Conservation (phyloP, 2,329 filamentous ascomycete species). For the Apiospora marii region DNA sequence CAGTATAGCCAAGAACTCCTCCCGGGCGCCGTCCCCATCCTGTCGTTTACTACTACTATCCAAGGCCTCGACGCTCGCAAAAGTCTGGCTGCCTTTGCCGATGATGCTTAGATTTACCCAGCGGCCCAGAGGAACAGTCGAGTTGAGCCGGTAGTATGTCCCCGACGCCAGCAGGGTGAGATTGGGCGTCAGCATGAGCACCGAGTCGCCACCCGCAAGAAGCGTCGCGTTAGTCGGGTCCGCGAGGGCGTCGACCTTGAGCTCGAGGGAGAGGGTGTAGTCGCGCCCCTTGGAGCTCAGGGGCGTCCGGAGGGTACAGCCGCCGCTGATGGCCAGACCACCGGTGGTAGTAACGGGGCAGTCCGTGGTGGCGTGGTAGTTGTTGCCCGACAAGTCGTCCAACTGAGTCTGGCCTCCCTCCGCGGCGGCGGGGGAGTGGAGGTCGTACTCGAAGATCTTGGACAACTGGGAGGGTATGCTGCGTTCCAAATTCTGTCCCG, state of each 20-base stretch:
- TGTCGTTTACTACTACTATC: conserved; percentile 13
- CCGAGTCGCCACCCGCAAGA: conserved; percentile 52
- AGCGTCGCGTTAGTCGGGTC: conserved; percentile 47
- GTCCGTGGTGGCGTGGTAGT: conserved; percentile 48
- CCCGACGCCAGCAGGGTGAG: conserved; percentile 46
- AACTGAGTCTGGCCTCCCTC: conserved; percentile 32
- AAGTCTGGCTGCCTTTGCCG: conserved; percentile 44
- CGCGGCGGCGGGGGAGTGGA: conserved; percentile 27
- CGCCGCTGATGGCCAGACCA: conserved; percentile 41
- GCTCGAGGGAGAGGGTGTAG: conserved; percentile 59
- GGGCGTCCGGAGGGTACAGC: conserved; percentile 55
- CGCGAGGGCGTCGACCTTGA: conserved; percentile 44
- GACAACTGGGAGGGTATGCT: conserved; percentile 45
- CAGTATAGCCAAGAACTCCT: conserved; percentile 52
- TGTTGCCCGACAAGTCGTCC: conserved; percentile 48
- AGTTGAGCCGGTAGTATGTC: conserved; percentile 46
- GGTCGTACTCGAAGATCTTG: conserved; percentile 46
- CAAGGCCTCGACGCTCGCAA: conserved; percentile 34
- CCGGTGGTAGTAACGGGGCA: conserved; percentile 41
- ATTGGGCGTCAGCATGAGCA: conserved; percentile 49
- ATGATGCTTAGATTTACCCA: conserved; percentile 43
- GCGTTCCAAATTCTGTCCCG: conserved; percentile 59
- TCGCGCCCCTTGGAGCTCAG: conserved; percentile 62
- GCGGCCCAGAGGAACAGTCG: conserved; percentile 39
- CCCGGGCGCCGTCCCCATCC: conserved; percentile 34